A percentile compares a stretch with the other conserved stretches of the same genome.
Evolutionary conservation across 164 flowering plant genomes (phyloP).

Genomic region (Saururus chinensis): DNA sequence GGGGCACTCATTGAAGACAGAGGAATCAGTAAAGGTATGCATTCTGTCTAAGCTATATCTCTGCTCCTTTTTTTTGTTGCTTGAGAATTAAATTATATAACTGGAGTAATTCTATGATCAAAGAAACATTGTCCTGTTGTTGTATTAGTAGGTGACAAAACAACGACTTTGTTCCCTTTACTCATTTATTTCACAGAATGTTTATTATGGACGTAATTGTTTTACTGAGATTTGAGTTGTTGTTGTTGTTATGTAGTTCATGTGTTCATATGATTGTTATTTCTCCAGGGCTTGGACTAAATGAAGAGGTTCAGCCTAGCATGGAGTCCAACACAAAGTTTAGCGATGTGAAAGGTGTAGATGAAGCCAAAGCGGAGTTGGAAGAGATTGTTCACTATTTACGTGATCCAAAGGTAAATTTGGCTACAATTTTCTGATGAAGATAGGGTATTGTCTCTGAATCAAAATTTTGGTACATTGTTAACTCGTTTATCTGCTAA

Average conservation of each 20-base stretch:
- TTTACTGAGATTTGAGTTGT: too few relatives aligned
- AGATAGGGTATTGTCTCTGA: too few relatives aligned
- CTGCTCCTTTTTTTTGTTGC: background rate
- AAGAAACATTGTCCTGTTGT: too few relatives aligned
- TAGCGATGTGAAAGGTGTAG: conserved; percentile 94
- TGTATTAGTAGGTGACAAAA: background rate
- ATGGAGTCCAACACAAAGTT: conserved; percentile 90
- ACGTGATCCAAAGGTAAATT: conserved; percentile 66
- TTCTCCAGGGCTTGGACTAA: conserved; percentile 65
- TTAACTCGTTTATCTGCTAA: background rate
- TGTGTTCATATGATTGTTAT: background rate
- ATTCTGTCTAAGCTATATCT: background rate
- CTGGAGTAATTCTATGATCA: background rate
- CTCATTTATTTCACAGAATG: too few relatives aligned
- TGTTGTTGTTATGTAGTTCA: background rate
- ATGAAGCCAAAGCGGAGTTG: conserved; percentile 96
- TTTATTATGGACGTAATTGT: too few relatives aligned
- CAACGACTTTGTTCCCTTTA: too few relatives aligned
- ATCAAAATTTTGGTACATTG: background rate
- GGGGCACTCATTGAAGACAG: conserved; percentile 87
- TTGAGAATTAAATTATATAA: background rate
- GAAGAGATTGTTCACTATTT: conserved; percentile 99
- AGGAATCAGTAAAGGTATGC: conserved; percentile 77
- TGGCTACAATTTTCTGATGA: too few relatives aligned
- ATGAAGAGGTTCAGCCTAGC: conserved; percentile 93